Evolutionary conservation across 495 filamentous ascomycete genomes (phyloP).

Genomic region (Xylaria flabelliformis): DNA sequence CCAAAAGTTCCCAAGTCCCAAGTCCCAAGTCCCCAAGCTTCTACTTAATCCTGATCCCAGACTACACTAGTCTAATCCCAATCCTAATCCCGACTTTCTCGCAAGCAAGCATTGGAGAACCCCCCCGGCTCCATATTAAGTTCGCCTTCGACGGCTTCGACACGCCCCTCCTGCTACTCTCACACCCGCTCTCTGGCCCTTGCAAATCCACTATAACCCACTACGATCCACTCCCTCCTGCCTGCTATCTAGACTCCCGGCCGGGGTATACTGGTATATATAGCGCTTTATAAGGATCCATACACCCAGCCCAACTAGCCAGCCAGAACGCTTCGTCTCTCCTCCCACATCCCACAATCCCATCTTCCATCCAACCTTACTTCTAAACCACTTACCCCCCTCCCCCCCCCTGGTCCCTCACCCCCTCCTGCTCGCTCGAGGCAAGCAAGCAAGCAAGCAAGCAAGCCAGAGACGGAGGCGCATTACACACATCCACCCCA

Average conservation of each 20-base stretch:
- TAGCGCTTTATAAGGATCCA: neutral
- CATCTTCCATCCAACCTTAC: no score
- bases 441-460: slow-evolving; percentile 21
- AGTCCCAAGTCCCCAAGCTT: neutral
- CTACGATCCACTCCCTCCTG: neutral
- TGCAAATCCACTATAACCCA: neutral
- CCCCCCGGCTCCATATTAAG: neutral
- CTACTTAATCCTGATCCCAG: neutral
- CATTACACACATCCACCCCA: slow-evolving; percentile 19
- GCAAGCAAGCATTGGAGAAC: no score
- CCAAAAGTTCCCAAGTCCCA: neutral
- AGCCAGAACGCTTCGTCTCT: neutral
- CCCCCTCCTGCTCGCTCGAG: slow-evolving; percentile 21
- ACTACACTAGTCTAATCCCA: no score
- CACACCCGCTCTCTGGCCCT: neutral
- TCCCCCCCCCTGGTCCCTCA: slow-evolving; percentile 1
- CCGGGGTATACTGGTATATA: slow-evolving; percentile 16
- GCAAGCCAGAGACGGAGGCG: slow-evolving; percentile 9
- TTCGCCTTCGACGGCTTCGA: neutral
- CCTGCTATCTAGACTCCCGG: neutral
- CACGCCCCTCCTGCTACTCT: neutral
- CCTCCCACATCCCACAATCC: neutral
- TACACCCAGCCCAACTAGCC: neutral
- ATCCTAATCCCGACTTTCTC: no score
- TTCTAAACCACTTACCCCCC: neutral